These are phyloP conservation scores for Chlorociboria aeruginascens DNA, from an alignment of 495 filamentous ascomycete genomes.

Conservation along the genomic window DNA sequence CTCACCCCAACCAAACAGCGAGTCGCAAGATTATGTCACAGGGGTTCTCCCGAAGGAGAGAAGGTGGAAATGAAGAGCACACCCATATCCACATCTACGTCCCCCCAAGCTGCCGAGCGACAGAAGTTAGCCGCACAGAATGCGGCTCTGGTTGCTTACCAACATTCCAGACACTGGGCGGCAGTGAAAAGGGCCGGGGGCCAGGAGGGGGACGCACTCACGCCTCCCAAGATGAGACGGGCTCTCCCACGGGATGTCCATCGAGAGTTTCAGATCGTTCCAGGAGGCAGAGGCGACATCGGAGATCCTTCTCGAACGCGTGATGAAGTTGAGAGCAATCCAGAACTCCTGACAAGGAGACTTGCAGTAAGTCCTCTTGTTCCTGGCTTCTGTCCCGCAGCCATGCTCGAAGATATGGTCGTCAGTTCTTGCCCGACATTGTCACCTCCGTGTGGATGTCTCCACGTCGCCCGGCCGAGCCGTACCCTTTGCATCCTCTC, in stretches of 20 bases:
- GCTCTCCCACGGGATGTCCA: background rate
- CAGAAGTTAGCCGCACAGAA: constrained; percentile 1
- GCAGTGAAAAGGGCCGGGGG: background rate
- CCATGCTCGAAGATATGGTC: too few species aligned
- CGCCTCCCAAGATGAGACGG: background rate
- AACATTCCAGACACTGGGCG: constrained; percentile 1
- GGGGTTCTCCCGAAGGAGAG: constrained; percentile 1
- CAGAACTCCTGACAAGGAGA: background rate
- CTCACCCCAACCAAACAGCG: background rate
- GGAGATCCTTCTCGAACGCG: constrained; percentile 4
- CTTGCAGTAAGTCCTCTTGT: background rate
- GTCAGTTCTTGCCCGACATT: too few species aligned
- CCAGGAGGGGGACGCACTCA: background rate
- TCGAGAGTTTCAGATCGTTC: background rate
- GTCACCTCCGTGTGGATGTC: too few species aligned
- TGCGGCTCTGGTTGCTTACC: constrained; percentile 3
- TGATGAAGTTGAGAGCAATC: background rate
- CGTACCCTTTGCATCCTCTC: too few species aligned
- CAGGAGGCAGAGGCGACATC: constrained; percentile 3
- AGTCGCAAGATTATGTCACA: constrained; percentile 12
- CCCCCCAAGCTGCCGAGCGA: constrained; percentile 4
- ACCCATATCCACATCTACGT: constrained; percentile 20
- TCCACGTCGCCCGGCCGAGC: too few species aligned
- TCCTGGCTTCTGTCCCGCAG: too few species aligned
- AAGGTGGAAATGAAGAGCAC: constrained; percentile 12